These are phyloP conservation scores for Kodamaea kaohsiungensis DNA, from an alignment of 805 yeast genomes.

Conservation along the genomic window DNA sequence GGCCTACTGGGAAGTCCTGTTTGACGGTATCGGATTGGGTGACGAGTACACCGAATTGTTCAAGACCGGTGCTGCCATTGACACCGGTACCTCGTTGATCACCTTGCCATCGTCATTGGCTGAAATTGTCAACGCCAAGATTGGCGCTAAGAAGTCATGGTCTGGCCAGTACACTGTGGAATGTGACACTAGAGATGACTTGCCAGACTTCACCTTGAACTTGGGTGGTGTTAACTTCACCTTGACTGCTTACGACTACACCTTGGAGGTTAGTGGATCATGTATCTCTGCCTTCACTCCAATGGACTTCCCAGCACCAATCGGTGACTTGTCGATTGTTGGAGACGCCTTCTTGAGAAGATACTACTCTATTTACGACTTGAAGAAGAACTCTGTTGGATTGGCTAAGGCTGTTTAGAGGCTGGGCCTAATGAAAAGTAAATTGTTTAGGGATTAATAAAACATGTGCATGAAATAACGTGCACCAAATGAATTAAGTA, in stretches of 20 bases:
- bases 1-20: conserved; percentile 99
- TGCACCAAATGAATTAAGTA: too few species aligned
- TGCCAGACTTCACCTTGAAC: conserved; percentile 91
- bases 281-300: conserved; percentile 97
- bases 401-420: conserved; percentile 67
- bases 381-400: conserved; percentile 91
- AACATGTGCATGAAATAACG: too few species aligned
- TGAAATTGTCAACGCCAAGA: conserved; percentile 90
- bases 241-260: conserved; percentile 86
- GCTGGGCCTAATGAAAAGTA: neutral
- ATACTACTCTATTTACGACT: conserved; percentile 91
- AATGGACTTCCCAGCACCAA: conserved; percentile 96
- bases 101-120: conserved; percentile 95
- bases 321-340: conserved; percentile 93
- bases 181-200: conserved; percentile 76
- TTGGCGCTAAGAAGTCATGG: conserved; percentile 98
- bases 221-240: conserved; percentile 92
- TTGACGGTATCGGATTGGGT: conserved; percentile 89
- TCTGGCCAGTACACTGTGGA: conserved; percentile 95
- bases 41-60: conserved; percentile 84
- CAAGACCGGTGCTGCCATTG: conserved; percentile 93
- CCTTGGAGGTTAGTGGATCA: conserved; percentile 89
- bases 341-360: conserved; percentile 98
- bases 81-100: conserved; percentile 96
- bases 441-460: too few species aligned